Evolutionary conservation across 495 filamentous ascomycete genomes (phyloP).

Genomic region (Podospora pseudoanserina): DNA sequence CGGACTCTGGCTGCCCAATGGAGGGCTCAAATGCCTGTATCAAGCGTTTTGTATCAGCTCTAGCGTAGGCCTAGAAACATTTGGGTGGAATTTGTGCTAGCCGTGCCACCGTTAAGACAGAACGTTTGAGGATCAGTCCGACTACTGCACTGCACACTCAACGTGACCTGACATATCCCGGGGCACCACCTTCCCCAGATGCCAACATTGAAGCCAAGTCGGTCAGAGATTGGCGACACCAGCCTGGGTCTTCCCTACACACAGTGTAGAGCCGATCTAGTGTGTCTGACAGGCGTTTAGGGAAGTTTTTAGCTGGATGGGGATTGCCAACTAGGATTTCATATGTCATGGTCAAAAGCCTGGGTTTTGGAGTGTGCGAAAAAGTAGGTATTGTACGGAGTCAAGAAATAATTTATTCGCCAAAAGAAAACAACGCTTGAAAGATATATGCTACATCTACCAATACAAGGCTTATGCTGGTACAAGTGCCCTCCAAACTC

Average conservation of each 20-base stretch:
- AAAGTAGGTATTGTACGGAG: neutral
- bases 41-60: neutral
- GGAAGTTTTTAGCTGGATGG: slow-evolving; percentile 38
- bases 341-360: neutral
- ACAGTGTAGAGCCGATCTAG: neutral
- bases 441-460: neutral
- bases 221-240: neutral
- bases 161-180: neutral
- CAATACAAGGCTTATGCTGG: neutral
- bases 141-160: neutral
- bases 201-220: neutral
- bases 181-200: neutral
- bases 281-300: slow-evolving; percentile 23
- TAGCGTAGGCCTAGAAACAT: neutral
- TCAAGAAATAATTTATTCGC: neutral
- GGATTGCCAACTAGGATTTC: slow-evolving; percentile 30
- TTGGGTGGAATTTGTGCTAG: neutral
- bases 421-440: neutral
- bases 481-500: neutral
- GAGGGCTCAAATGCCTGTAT: neutral
- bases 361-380: too few species aligned
- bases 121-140: neutral
- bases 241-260: neutral
- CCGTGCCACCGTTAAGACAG: neutral
- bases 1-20: neutral